These are phyloP conservation scores for Camellia sinensis DNA, from an alignment of 148 eudicot genomes.

Conservation along the genomic window DNA sequence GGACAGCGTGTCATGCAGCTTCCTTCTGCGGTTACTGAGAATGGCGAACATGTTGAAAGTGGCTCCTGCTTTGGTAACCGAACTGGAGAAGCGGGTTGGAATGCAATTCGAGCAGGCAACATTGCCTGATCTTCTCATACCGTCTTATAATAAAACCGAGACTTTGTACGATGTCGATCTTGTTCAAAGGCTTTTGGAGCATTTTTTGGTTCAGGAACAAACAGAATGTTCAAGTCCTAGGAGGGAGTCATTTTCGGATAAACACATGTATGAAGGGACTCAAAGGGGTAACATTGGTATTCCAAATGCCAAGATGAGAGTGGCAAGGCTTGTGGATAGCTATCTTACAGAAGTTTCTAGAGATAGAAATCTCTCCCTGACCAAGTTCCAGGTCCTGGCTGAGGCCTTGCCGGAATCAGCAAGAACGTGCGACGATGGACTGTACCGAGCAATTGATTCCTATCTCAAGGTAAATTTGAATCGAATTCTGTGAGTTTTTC, in stretches of 20 bases:
- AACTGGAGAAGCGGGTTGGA: slow-evolving; percentile 91
- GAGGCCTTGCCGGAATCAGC: slow-evolving; percentile 97
- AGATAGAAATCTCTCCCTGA: slow-evolving; percentile 70
- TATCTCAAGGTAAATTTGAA: slow-evolving; percentile 76
- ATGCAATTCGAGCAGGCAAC: slow-evolving; percentile 97
- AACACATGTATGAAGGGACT: slow-evolving; percentile 41
- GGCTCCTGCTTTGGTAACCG: slow-evolving; percentile 93
- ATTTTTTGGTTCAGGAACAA: slow-evolving; percentile 84
- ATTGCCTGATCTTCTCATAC: slow-evolving; percentile 73
- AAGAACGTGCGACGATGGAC: slow-evolving; percentile 92
- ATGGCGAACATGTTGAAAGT: slow-evolving; percentile 88
- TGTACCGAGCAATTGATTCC: slow-evolving; percentile 91
- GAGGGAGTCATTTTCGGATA: slow-evolving; percentile 41
- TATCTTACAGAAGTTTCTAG: slow-evolving; percentile 90
- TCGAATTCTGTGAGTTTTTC: background rate
- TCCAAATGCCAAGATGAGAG: slow-evolving; percentile 73
- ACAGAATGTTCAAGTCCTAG: slow-evolving; percentile 67
- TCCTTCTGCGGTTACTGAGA: slow-evolving; percentile 73
- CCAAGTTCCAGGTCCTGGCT: slow-evolving; percentile 92
- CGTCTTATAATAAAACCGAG: slow-evolving; percentile 56
- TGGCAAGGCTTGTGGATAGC: slow-evolving; percentile 92
- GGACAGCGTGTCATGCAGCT: slow-evolving; percentile 86
- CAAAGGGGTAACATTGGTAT: slow-evolving; percentile 27
- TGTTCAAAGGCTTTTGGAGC: slow-evolving; percentile 89
- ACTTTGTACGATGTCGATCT: slow-evolving; percentile 87